These are phyloP conservation scores for Gypsophila paniculata DNA, from an alignment of 179 eudicot genomes.

Conservation along the genomic window DNA sequence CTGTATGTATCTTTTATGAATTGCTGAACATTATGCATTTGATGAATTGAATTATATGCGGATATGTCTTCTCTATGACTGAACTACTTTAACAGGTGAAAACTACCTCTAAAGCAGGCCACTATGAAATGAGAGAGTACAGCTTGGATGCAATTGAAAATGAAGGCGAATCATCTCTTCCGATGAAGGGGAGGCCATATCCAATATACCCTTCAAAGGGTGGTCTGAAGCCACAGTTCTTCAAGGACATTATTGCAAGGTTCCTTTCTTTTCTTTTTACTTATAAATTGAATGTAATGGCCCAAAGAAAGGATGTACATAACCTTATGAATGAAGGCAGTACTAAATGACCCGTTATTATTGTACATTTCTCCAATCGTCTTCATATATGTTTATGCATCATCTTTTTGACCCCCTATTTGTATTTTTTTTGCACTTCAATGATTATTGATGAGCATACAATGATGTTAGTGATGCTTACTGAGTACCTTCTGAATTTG, in stretches of 20 bases:
- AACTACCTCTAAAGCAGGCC: slow-evolving; percentile 52
- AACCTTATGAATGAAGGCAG: background rate
- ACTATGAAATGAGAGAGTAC: slow-evolving; percentile 88
- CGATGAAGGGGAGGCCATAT: slow-evolving; percentile 55
- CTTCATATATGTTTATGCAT: background rate
- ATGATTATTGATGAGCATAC: background rate
- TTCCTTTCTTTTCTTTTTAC: slow-evolving; percentile 6
- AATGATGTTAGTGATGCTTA: background rate
- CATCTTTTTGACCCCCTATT: background rate
- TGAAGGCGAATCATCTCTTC: slow-evolving; percentile 48
- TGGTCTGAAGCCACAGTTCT: slow-evolving; percentile 63
- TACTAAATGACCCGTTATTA: background rate
- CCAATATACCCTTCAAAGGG: slow-evolving; percentile 90
- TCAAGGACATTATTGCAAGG: slow-evolving; percentile 72
- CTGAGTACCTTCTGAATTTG: background rate
- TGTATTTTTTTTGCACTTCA: background rate
- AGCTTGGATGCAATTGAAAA: slow-evolving; percentile 62
- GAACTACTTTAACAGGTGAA: slow-evolving; percentile 45
- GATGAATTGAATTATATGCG: background rate
- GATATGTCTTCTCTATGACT: slow-evolving; percentile 10
- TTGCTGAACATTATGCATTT: background rate
- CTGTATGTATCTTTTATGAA: background rate
- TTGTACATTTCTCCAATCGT: background rate
- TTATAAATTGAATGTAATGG: background rate
- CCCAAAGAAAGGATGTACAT: no score